Evolutionary conservation across 306 rosid genomes (phyloP).

Genomic region (Sicyos baderoa): DNA sequence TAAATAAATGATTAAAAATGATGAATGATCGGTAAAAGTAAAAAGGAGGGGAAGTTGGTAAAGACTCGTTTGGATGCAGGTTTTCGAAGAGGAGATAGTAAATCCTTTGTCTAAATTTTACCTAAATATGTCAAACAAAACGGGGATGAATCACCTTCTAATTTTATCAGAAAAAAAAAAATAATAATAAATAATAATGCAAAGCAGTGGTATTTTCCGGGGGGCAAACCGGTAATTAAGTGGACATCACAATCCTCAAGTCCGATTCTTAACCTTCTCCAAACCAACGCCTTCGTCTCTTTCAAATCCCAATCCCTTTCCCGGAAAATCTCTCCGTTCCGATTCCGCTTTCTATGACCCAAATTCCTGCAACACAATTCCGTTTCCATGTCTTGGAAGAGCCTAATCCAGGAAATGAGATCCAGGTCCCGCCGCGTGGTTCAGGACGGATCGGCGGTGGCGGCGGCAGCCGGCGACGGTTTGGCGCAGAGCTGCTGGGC

Average conservation of each 20-base stretch:
- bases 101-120: too few species aligned
- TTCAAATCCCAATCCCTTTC: not conserved
- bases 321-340: not conserved
- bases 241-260: conserved; percentile 5
- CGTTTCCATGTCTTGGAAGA: conserved; percentile 55
- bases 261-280: conserved; percentile 12
- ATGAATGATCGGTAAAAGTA: too few species aligned
- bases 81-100: too few species aligned
- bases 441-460: conserved; percentile 29
- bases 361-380: not conserved
- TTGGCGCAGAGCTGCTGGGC: conserved; percentile 97
- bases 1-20: too few species aligned
- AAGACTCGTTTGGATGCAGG: too few species aligned
- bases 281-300: not conserved
- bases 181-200: too few species aligned
- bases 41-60: too few species aligned
- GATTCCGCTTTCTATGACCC: not conserved
- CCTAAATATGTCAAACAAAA: too few species aligned
- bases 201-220: too few species aligned
- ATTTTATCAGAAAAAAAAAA: too few species aligned
- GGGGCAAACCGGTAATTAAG: too few species aligned
- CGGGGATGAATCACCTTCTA: too few species aligned
- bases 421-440: conserved; percentile 71
- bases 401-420: conserved; percentile 65
- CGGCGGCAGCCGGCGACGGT: conserved; percentile 34